These are phyloP conservation scores for Hygrophorus pudorinus DNA, from an alignment of 768 basidiomycete species.

Conservation along the genomic window DNA sequence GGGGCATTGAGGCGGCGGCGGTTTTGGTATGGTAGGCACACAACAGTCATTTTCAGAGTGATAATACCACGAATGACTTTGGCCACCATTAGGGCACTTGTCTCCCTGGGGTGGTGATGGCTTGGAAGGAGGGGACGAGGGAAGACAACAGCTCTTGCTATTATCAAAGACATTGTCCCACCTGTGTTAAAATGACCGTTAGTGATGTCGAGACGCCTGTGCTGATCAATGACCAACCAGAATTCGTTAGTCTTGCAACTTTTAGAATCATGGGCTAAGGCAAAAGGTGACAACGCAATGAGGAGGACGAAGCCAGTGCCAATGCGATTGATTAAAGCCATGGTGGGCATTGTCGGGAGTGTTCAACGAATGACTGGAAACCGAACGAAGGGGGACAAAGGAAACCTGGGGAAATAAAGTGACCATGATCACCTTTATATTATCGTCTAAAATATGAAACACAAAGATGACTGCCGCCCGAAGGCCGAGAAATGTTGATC, in stretches of 20 bases:
- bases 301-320: conserved; percentile 32
- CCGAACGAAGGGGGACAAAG: too few relatives aligned
- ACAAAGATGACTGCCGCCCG: too few relatives aligned
- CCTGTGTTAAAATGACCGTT: background rate
- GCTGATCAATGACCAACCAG: conserved; percentile 16
- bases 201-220: too few relatives aligned
- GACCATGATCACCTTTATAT: too few relatives aligned
- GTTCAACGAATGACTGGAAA: background rate
- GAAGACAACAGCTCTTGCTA: conserved; percentile 11
- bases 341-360: conserved; percentile 14
- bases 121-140: background rate
- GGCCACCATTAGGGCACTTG: conserved; percentile 2
- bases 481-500: too few relatives aligned
- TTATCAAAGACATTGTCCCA: conserved; percentile 16
- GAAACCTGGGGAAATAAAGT: too few relatives aligned
- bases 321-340: conserved; percentile 25
- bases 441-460: too few relatives aligned
- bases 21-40: conserved; percentile 17
- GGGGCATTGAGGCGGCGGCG: conserved; percentile 42
- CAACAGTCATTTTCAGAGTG: too few relatives aligned
- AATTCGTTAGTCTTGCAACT: conserved; percentile 22
- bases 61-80: too few relatives aligned
- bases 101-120: conserved; percentile 7
- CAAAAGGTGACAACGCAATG: conserved; percentile 31
- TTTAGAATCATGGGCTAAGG: conserved; percentile 13